Evolutionary conservation across 2,329 filamentous ascomycete genomes (phyloP).

Genomic region (Alternaria ventricosa): DNA sequence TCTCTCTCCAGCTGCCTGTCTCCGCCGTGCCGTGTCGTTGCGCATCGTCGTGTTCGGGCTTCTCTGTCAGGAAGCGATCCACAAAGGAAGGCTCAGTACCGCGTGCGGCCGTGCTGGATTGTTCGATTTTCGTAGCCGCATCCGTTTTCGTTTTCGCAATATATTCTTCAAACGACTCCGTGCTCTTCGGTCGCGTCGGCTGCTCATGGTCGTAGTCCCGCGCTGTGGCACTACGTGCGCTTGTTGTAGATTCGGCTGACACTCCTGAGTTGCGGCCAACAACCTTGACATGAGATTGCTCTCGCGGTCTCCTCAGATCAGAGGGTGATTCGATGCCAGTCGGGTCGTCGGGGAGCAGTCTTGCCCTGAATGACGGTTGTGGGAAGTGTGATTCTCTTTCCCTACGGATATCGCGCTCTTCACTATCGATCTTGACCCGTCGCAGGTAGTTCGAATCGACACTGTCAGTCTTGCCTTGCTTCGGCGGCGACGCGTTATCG

Average conservation of each 20-base stretch:
- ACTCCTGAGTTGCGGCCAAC: neutral
- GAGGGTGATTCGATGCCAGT: conserved; percentile 40
- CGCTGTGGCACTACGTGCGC: neutral
- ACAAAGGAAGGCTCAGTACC: conserved; percentile 30
- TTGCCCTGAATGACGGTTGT: conserved; percentile 21
- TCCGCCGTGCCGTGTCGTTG: neutral
- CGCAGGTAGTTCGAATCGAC: conserved; percentile 16
- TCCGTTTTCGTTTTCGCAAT: neutral
- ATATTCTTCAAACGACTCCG: neutral
- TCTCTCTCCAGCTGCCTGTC: conserved; percentile 34
- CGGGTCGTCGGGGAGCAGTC: conserved; percentile 24
- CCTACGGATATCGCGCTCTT: neutral
- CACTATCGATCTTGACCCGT: conserved; percentile 15
- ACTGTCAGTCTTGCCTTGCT: neutral
- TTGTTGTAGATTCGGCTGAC: neutral
- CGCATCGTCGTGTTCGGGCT: neutral
- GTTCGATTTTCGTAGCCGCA: neutral
- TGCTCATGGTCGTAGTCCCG: neutral
- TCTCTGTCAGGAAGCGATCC: conserved; percentile 29
- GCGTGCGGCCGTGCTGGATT: conserved; percentile 6
- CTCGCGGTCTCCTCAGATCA: conserved; percentile 37
- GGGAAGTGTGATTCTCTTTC: conserved; percentile 17
- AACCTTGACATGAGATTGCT: conserved; percentile 14
- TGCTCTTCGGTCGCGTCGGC: conserved; percentile 5
- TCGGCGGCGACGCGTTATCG: neutral